Base-by-base conservation (phyloP, 768 basidiomycete genomes). In the Guyanaporus albipodus region DNA sequence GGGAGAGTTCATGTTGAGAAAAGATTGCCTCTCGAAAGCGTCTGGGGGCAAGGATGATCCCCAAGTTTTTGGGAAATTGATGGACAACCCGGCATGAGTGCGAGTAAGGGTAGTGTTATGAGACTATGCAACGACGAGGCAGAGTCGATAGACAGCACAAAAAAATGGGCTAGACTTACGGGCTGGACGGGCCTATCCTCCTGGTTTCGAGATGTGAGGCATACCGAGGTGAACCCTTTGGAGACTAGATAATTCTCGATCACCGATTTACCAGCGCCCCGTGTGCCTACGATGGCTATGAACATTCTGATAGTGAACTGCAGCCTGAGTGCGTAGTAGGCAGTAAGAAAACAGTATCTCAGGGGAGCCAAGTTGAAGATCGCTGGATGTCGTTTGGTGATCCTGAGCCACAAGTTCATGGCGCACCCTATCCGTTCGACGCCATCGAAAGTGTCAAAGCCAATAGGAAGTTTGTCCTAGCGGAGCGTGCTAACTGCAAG, bases 281-380 rank as follows among this genome's bases (percentile, higher is more conserved):
- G 73, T 0, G 84, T 79, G 36, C 85, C 85, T 39, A 84, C 68
- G 40, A 87, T 76, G 22, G 82, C 78, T 54, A 87, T 73, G 63
- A 87, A 79, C 85, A 87, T 87, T 47, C 44, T 29, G 7, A 23
- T n/a, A n/a, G n/a, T 38, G 29, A 27, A 50, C 19, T 14, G 31
- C 17, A 39, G 15, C 14, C 14, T 4, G 37, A 15, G 35, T 42
- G 28, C 27, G n/a, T 14, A 28, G 6, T 32, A n/a, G 31, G 14
- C n/a, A 22, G 12, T 21, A n/a, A n/a, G 26, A 35, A 38, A 24
- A 23, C 29, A 18, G 19, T 9, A 40, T n/a, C n/a, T n/a, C n/a
- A n/a, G n/a, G n/a, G n/a, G n/a, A n/a, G n/a, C n/a, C n/a, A n/a
- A n/a, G n/a, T n/a, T n/a, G n/a, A n/a, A n/a, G n/a, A n/a, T n/a